Evolutionary conservation across 257 asterid species (phyloP), one percentile per base, ranked within the genome.

Genomic region (Gardenia jasminoides): DNA sequence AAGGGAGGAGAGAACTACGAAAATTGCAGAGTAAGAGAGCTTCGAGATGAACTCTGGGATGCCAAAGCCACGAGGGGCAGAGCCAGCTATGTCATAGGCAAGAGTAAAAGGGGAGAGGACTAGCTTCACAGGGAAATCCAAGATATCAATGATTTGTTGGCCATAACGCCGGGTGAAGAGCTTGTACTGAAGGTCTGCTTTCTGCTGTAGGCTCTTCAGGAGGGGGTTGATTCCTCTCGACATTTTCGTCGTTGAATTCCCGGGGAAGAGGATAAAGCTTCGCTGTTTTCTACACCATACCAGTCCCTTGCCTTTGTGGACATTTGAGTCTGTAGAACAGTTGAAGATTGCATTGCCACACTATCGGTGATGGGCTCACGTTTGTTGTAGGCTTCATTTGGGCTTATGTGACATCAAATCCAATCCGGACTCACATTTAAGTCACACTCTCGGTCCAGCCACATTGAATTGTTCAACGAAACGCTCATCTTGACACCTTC

Each of bases 11-110:
- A 65, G 39, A 10, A 3, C 73, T 89, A 95, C 99, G 74, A 95
- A 95, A 83, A 93, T 87, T 83, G 99, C 90, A 22, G 98, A 90
- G 89, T 87, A 92, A 19, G 99, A 91, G 47, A 95, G 85, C 86
- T 92, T 93, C 84, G 99, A 92, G 72, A 93, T 84, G 88, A 93
- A 76, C 73, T 95, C 97, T 3, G 99, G 99, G 73, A 95, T 80
- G 80, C 99, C 99, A 72, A 93, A 95, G n/a, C 97, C 99, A 64
- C 99, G 98, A 5, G 97, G 97, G n/a, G 98, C 98, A 48, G 98
- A 95, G 86, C 97, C 99, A 64, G 97, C 96, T 59, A 95, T 88
- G 92, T 90, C 97, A 81, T 86, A 89, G 79, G 97, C 90, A 62
- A 93, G 92, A 7, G 97, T 93, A 88, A 95, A 87, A 36, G 99